A percentile compares a stretch with the other conserved stretches of the same genome.
These are phyloP conservation scores for Zarea fungicola DNA, from an alignment of 2,329 filamentous ascomycete genomes.

Conservation along the genomic window DNA sequence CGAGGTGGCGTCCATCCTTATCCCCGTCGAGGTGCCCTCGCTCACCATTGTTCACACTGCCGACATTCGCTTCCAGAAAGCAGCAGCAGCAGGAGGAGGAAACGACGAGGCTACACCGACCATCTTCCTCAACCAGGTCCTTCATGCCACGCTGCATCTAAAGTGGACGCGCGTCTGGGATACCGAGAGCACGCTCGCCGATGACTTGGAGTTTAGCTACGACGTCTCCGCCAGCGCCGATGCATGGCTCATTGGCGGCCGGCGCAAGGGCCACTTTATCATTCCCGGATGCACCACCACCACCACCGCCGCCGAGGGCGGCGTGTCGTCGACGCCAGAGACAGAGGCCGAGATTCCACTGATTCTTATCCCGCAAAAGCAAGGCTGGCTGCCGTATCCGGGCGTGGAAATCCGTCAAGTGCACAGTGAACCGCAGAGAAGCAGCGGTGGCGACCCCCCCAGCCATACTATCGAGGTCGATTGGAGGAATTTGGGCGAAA, in stretches of 20 bases:
- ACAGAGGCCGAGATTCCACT: slow-evolving; percentile 59
- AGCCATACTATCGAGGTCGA: slow-evolving; percentile 65
- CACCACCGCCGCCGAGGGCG: slow-evolving; percentile 14
- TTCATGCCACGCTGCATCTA: slow-evolving; percentile 57
- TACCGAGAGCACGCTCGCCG: slow-evolving; percentile 34
- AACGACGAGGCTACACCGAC: slow-evolving; percentile 37
- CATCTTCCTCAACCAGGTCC: slow-evolving; percentile 57
- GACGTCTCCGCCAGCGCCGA: slow-evolving; percentile 71
- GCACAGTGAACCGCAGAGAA: slow-evolving; percentile 22
- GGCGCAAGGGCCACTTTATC: slow-evolving; percentile 71
- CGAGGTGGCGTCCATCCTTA: slow-evolving; percentile 64
- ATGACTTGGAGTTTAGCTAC: slow-evolving; percentile 71
- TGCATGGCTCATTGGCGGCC: slow-evolving; percentile 80
- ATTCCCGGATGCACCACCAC: slow-evolving; percentile 36
- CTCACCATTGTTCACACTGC: slow-evolving; percentile 79
- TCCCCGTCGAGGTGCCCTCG: slow-evolving; percentile 84
- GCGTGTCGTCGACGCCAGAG: slow-evolving; percentile 33
- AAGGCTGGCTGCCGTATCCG: slow-evolving; percentile 75
- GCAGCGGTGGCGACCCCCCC: slow-evolving; percentile 19
- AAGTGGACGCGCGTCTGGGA: slow-evolving; percentile 61
- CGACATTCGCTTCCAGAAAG: slow-evolving; percentile 51
- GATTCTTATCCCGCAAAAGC: slow-evolving; percentile 71
- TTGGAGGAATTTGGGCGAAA: slow-evolving; percentile 71
- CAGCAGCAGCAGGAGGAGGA: slow-evolving; percentile 21
- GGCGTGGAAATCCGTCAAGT: slow-evolving; percentile 70